phyloP scores from a whole-genome alignment of 306 rosid genomes.

The Comarum palustre region DNA sequence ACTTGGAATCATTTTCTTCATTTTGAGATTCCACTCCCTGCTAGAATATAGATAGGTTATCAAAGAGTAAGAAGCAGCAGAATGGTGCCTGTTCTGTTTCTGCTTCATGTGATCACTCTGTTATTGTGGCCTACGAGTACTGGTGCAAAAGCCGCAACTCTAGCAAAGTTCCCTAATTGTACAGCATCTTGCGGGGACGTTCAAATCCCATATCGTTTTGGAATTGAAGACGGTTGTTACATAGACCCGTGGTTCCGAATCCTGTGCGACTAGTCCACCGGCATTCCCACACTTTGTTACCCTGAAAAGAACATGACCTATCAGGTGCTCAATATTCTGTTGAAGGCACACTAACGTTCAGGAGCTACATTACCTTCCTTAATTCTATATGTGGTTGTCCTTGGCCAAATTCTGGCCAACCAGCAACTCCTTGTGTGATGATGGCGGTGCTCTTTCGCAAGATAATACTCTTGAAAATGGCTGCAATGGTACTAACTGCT shows the following conservation, averaged over 20 bases:
- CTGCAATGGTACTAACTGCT: slow-evolving; percentile 7
- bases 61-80: not conserved
- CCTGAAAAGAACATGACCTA: not conserved
- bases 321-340: not conserved
- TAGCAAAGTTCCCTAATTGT: slow-evolving; percentile 21
- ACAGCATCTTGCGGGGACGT: not conserved
- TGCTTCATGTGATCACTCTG: not conserved
- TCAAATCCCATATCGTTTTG: slow-evolving; percentile 17
- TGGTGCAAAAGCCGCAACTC: not conserved
- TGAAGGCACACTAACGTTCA: not conserved
- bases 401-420: too few species aligned
- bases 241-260: slow-evolving; percentile 13
- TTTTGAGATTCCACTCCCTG: not conserved
- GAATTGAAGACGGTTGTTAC: slow-evolving; percentile 10
- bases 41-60: not conserved
- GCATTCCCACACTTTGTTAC: not conserved
- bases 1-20: not conserved
- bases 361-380: not conserved
- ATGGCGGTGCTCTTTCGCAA: not conserved
- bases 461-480: not conserved
- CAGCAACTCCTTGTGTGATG: not conserved
- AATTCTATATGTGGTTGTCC: too few species aligned
- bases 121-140: not conserved
- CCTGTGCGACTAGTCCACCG: not conserved
- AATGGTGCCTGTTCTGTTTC: not conserved